Evolutionary conservation across 225 moss, liverwort and hornwort species (phyloP).

Genomic region (Lunularia cruciata): DNA sequence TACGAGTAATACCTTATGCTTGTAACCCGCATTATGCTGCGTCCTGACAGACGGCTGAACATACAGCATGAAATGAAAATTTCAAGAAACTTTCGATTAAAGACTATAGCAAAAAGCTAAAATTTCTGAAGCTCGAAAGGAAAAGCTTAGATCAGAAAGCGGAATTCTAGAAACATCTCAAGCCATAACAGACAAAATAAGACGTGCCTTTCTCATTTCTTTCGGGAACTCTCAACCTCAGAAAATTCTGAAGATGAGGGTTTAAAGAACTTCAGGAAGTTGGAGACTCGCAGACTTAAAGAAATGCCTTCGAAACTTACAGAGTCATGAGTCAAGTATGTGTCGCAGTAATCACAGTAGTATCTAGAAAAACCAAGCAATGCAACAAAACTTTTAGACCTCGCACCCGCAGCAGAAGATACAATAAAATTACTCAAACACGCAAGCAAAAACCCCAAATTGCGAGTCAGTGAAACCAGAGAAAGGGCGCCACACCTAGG

Average conservation of each 20-base stretch:
- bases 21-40: conserved; percentile 97
- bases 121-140: no score
- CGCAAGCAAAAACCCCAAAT: no score
- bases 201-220: no score
- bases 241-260: no score
- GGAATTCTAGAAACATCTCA: no score
- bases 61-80: not conserved
- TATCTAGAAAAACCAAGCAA: conserved; percentile 58
- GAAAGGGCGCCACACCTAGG: conserved; percentile 14
- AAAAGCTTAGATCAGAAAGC: no score
- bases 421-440: not conserved
- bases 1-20: conserved; percentile 69
- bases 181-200: not conserved
- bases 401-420: not conserved
- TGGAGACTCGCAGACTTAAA: no score
- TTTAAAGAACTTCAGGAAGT: no score
- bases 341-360: conserved; percentile 99
- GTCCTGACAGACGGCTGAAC: conserved; percentile 96
- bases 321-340: conserved; percentile 96
- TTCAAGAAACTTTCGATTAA: no score
- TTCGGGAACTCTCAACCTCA: no score
- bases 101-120: no score
- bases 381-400: not conserved
- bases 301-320: conserved; percentile 44
- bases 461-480: no score